phyloP scores from a whole-genome alignment of 2,329 filamentous ascomycete genomes.

The Beauveria sp. region DNA sequence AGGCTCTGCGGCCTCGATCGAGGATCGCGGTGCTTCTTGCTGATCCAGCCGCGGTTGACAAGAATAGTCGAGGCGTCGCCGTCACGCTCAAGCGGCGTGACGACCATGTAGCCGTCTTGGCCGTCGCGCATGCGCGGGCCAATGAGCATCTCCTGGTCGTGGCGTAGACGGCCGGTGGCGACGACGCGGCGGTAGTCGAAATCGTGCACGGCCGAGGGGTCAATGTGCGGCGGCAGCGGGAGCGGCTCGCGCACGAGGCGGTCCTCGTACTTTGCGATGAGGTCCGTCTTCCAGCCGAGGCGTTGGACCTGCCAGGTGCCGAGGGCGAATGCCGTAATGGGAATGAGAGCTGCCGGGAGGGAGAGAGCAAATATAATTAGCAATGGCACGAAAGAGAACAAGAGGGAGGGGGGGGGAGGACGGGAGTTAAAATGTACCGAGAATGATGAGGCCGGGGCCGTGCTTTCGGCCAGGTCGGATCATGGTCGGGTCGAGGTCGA shows the following conservation, averaged over 20 bases:
- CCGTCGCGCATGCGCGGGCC: conserved; percentile 86
- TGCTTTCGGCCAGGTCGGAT: conserved; percentile 68
- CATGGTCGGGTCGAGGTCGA: conserved; percentile 77
- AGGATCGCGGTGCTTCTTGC: conserved; percentile 63
- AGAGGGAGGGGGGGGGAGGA: background rate
- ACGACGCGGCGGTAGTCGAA: conserved; percentile 88
- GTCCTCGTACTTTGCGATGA: conserved; percentile 89
- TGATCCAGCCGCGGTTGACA: conserved; percentile 88
- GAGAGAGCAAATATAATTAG: background rate
- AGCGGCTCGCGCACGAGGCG: conserved; percentile 78
- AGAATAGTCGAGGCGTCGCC: conserved; percentile 61
- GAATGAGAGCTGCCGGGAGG: conserved; percentile 60
- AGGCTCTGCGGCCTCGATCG: conserved; percentile 57
- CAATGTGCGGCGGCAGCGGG: conserved; percentile 74
- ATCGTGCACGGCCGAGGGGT: conserved; percentile 71
- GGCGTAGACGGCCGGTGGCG: conserved; percentile 64
- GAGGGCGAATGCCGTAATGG: conserved; percentile 79
- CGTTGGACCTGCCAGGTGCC: conserved; percentile 95
- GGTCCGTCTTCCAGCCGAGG: conserved; percentile 85
- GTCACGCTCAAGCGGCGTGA: conserved; percentile 79
- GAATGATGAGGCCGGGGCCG: conserved; percentile 71
- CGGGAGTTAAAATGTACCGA: conserved; percentile 41
- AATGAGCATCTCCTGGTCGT: conserved; percentile 94
- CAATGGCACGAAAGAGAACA: background rate
- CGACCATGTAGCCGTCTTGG: conserved; percentile 80